Evolutionary conservation across 768 basidiomycete genomes (phyloP), one percentile per base, ranked within the genome.

Genomic region (Chalciporus piperatus): DNA sequence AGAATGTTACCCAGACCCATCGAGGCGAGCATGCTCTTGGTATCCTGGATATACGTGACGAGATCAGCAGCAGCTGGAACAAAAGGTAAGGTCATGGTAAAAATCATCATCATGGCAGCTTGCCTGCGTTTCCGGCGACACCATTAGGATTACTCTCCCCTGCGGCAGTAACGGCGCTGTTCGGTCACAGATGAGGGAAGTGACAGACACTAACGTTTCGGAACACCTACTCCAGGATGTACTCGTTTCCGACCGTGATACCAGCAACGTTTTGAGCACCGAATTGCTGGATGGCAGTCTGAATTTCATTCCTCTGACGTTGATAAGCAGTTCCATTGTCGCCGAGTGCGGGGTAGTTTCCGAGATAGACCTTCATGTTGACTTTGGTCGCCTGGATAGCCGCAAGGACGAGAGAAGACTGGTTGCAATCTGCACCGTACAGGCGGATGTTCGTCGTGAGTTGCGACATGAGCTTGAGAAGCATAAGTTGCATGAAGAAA

Each of bases 231-330:
- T 93, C 82, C 44, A 94, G 76, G 64, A 92, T 89, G 65, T 82
- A 92, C 70, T 96, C 93, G 64, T 97, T 96, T 30, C 96, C 94
- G 30, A 97, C 94, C 12, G 87, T 94, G 35, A 98, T 62, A 9
- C 96, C 96, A 0, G 72, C 73, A 47, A 98, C 80, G 60, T 93
- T 68, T 52, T 79, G 79, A 2, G 81, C 78, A 28, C 95, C 95
- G 64, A 85, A 98, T 1, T 80, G 84, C 64, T 86, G 65, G 48
- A 98, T 71, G 9, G 87, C 92, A 3, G 74, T 65, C 56, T 83
- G 70, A 50, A 94, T 81, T n/a, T 71, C 68, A 54, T 79, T 77
- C 19, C 79, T 80, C 68, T 99, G 96, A 35, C 87, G 81, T 1
- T 67, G 45, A 65, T 94, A 97, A 3, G 90, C 85, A 1, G 78